A percentile compares a stretch with the other conserved stretches of the same genome.
phyloP scores from a whole-genome alignment of 768 basidiomycete genomes.

The Tylopilus cervinicoccineus region DNA sequence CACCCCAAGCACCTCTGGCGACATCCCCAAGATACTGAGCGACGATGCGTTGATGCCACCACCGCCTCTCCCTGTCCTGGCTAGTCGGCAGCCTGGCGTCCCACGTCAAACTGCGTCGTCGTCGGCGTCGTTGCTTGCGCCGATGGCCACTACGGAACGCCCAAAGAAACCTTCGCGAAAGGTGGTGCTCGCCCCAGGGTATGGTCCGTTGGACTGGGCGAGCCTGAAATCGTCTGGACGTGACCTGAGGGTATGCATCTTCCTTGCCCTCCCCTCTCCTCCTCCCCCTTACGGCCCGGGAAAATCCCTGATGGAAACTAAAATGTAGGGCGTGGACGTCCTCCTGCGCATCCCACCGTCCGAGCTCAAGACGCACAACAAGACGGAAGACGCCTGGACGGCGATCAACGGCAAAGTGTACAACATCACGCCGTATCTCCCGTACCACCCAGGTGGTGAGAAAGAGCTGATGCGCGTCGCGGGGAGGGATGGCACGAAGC shows the following conservation, averaged over 20 bases:
- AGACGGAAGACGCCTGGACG: constrained; percentile 87
- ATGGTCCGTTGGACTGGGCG: constrained; percentile 93
- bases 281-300: background rate
- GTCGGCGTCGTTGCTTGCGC: constrained; percentile 49
- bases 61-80: constrained; percentile 42
- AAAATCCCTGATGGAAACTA: background rate
- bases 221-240: constrained; percentile 75
- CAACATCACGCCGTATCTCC: constrained; percentile 89
- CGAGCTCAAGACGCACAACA: constrained; percentile 76
- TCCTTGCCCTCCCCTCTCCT: no score
- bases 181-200: constrained; percentile 88
- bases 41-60: constrained; percentile 53
- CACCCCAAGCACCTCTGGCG: background rate
- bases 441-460: constrained; percentile 93
- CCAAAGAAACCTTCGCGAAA: constrained; percentile 65
- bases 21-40: constrained; percentile 33
- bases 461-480: constrained; percentile 93
- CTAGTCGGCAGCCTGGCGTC: constrained; percentile 32
- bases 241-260: constrained; percentile 76
- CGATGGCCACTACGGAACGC: constrained; percentile 58
- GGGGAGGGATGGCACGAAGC: constrained; percentile 89
- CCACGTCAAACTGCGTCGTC: constrained; percentile 30
- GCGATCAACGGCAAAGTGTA: constrained; percentile 92
- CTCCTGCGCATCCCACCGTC: constrained; percentile 71
- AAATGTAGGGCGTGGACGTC: constrained; percentile 61